Evolutionary conservation across 148 eudicot genomes (phyloP).

Genomic region (Silene latifolia): DNA sequence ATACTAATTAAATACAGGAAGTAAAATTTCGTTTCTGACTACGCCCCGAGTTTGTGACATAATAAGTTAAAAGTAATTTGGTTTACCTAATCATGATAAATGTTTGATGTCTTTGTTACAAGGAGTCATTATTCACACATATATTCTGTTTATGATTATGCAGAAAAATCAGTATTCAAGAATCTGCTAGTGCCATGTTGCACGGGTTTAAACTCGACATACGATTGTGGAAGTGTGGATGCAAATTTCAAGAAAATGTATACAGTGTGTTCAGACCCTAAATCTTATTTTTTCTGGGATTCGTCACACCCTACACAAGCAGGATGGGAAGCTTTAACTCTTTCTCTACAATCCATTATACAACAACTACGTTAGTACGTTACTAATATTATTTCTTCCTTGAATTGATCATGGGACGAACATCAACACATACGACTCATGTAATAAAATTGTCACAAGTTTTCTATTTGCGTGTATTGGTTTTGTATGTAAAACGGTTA

Average conservation of each 20-base stretch:
- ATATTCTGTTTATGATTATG: conserved; percentile 1
- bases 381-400: background rate
- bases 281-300: conserved; percentile 73
- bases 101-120: too few species aligned
- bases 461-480: too few species aligned
- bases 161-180: conserved; percentile 47
- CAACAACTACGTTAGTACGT: conserved; percentile 15
- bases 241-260: conserved; percentile 57
- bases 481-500: too few species aligned
- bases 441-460: background rate
- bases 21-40: too few species aligned
- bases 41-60: too few species aligned
- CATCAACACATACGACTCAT: background rate
- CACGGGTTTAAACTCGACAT: conserved; percentile 35
- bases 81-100: too few species aligned
- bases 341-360: conserved; percentile 36
- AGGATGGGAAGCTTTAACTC: conserved; percentile 62
- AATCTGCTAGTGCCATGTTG: conserved; percentile 72
- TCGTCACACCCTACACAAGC: conserved; percentile 70
- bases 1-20: too few species aligned
- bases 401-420: background rate
- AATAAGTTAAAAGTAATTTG: too few species aligned
- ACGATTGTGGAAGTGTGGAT: conserved; percentile 46
- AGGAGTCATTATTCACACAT: too few species aligned
- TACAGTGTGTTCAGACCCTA: conserved; percentile 48